A percentile compares a stretch with the other conserved stretches of the same genome.
Conservation (phyloP, 441 rosid genomes). For the Croton setiger region DNA sequence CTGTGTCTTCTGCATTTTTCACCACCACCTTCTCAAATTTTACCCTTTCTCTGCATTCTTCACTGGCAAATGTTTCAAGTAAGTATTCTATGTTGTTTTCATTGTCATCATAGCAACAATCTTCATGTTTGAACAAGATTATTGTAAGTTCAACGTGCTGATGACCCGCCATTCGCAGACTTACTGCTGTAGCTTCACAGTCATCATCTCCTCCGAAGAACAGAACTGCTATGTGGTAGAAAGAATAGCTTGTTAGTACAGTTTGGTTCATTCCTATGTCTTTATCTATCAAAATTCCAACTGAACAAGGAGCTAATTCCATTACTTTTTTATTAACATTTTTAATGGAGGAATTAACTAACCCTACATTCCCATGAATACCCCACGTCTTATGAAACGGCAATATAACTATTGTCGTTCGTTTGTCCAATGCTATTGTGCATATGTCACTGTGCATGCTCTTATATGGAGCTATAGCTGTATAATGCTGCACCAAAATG, state of each 20-base stretch:
- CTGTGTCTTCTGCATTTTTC: conserved; percentile 18
- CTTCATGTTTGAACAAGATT: conserved; percentile 6
- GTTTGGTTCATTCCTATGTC: not conserved
- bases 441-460: conserved; percentile 30
- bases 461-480: conserved; percentile 25
- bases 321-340: conserved; percentile 20
- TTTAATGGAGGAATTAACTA: not conserved
- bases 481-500: conserved; percentile 20
- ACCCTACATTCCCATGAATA: conserved; percentile 12
- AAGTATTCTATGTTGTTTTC: not conserved
- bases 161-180: conserved; percentile 18
- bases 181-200: conserved; percentile 31
- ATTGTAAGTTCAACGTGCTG: conserved; percentile 11
- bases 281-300: conserved; percentile 27
- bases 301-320: conserved; percentile 29
- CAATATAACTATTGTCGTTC: conserved; percentile 22
- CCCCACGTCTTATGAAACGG: conserved; percentile 29
- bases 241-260: not conserved
- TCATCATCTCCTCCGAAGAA: conserved; percentile 38
- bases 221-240: conserved; percentile 19
- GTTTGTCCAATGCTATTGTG: conserved; percentile 27
- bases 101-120: not conserved
- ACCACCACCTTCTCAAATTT: not conserved
- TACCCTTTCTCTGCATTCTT: conserved; percentile 17
- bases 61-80: not conserved